These are phyloP conservation scores for Tuber melanosporum DNA, from an alignment of 495 filamentous ascomycete genomes.

Conservation along the genomic window DNA sequence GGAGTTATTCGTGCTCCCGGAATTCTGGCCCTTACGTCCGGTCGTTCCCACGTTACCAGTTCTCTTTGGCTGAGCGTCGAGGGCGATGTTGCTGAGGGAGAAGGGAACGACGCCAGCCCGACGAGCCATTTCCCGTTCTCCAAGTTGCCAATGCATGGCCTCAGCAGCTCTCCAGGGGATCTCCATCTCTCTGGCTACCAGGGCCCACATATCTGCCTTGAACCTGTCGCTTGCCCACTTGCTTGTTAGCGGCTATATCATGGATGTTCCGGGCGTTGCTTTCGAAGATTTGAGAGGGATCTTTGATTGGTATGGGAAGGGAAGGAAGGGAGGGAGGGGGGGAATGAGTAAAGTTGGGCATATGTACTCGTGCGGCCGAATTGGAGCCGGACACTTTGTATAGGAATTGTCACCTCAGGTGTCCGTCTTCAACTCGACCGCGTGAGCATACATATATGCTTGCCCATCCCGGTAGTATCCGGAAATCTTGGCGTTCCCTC, in stretches of 20 bases:
- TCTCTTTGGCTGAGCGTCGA: slow-evolving; percentile 49
- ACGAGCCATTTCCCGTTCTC: slow-evolving; percentile 84
- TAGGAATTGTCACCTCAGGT: too few species aligned
- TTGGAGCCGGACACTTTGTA: too few species aligned
- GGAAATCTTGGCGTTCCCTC: not conserved
- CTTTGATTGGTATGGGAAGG: not conserved
- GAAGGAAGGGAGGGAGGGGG: not conserved
- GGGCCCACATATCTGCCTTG: slow-evolving; percentile 95
- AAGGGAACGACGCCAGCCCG: slow-evolving; percentile 81
- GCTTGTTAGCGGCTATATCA: not conserved
- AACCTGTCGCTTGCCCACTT: slow-evolving; percentile 53
- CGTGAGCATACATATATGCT: too few species aligned
- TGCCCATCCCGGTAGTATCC: not conserved
- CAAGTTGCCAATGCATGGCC: slow-evolving; percentile 96
- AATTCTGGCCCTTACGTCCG: slow-evolving; percentile 27
- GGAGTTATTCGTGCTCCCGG: slow-evolving; percentile 10
- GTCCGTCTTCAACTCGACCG: too few species aligned
- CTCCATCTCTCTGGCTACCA: slow-evolving; percentile 88
- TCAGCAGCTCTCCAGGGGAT: slow-evolving; percentile 94
- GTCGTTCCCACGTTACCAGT: not conserved
- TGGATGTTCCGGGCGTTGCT: not conserved
- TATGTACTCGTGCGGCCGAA: not conserved
- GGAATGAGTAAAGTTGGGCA: not conserved
- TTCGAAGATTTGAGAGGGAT: not conserved
- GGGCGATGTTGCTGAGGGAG: slow-evolving; percentile 56